Conservation (phyloP, 164 flowering plant species). For the Platanus orientalis region DNA sequence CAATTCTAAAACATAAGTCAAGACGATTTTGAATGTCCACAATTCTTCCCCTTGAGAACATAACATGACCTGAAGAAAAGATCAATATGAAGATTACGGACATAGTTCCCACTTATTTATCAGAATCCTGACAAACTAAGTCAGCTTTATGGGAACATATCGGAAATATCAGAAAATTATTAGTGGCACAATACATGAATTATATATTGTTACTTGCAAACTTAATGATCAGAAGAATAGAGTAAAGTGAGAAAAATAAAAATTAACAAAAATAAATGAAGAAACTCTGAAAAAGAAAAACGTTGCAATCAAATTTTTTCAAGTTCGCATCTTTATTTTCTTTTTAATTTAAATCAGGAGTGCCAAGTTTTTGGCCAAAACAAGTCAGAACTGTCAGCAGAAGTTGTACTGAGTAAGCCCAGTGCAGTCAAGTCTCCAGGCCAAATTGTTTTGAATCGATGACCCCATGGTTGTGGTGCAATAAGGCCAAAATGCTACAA, state of each 20-base stretch:
- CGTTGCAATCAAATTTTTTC: too few relatives aligned
- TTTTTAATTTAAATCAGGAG: too few relatives aligned
- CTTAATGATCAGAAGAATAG: background rate
- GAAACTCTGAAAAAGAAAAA: too few relatives aligned
- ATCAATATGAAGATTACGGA: background rate
- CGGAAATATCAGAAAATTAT: background rate
- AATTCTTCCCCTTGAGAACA: constrained; percentile 45
- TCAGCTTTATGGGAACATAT: background rate
- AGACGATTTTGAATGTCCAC: constrained; percentile 28
- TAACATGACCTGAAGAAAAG: constrained; percentile 55
- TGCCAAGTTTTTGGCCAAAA: too few relatives aligned
- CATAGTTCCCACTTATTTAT: background rate
- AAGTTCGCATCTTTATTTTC: too few relatives aligned
- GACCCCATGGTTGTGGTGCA: too few relatives aligned
- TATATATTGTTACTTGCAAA: background rate
- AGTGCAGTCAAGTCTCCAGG: too few relatives aligned
- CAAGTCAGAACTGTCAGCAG: too few relatives aligned
- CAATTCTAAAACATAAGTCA: constrained; percentile 67
- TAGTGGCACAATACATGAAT: background rate
- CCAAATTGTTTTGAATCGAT: too few relatives aligned
- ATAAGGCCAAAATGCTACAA: too few relatives aligned
- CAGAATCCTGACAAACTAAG: background rate
- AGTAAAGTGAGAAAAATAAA: background rate
- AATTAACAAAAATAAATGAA: too few relatives aligned
- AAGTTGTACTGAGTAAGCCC: too few relatives aligned